Base-by-base conservation (phyloP, 2,329 filamentous ascomycete genomes). In the Diatrype stigma region DNA sequence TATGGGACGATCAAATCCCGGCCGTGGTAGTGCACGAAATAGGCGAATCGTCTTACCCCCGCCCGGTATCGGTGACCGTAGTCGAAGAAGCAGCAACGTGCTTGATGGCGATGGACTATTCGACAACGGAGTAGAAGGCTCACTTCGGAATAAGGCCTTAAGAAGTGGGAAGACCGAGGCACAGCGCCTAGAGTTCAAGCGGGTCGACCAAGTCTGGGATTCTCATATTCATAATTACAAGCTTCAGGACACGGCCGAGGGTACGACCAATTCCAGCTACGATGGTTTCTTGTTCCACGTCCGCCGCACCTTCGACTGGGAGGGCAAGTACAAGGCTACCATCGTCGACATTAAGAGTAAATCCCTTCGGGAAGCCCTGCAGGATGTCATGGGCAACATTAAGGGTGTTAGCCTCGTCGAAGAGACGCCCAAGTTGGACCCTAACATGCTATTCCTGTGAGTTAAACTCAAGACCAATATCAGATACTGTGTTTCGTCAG, bases 271-370 rank as follows among this genome's bases (percentile, higher is more conserved):
- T n/a, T 64, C 71, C 0, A 69, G 88, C 58, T 92, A 90, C 67
- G 85, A 92, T 53, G 83, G 88, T 53, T 94, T 86, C 65, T 78
- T 90, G 28, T 96, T 96, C 67, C 89, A 90, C 22, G 87, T 96
- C 16, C 83, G 89, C 16, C 81, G 91, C 49, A 86, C 82, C 14
- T 95, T 96, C 65, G 86, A 92, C 66, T 90, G 82, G 82, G 88
- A 94, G 59, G 89, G 90, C 55, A 90, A 90, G 61, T 92, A 89
- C 61, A 76, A 82, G 60, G 63, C 67, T 63, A 91, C 90, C 0
- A 72, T 85, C 14, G 83, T 96, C 46, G 90, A 96, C 58, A 88
- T 96, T 68, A 94, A 92, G 71, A 94, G 89, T 65, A 90, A 90
- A 59, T 71, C 83, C 16, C 75, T 96, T 3, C 85, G 86, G 7